Conservation (phyloP, 108 stramenopile species). For the Nitzschia inconspicua region DNA sequence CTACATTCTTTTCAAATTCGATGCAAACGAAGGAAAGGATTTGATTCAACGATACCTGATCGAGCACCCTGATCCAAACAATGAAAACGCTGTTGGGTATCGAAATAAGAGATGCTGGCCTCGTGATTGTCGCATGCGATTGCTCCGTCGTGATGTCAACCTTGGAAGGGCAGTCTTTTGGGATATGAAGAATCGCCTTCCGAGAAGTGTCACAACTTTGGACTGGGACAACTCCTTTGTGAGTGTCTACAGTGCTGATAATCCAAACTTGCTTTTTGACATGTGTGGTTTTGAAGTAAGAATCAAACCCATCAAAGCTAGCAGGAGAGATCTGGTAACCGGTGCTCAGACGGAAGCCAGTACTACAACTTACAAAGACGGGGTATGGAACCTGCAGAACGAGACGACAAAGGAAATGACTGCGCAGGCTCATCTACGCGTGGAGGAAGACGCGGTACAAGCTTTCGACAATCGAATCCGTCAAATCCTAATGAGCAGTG, state of each 20-base stretch:
- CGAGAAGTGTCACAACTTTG: constrained; percentile 92
- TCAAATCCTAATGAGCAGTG: constrained; percentile 98
- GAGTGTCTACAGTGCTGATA: constrained; percentile 97
- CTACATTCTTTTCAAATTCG: constrained; percentile 95
- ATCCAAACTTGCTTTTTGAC: constrained; percentile 98
- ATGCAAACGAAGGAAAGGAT: constrained; percentile 92
- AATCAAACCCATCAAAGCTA: constrained; percentile 89
- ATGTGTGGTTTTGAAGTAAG: constrained; percentile 99
- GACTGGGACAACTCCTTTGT: constrained; percentile 99
- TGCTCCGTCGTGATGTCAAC: constrained; percentile 98
- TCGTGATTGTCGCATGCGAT: constrained; percentile 96
- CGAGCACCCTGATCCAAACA: constrained; percentile 99
- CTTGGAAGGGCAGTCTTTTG: constrained; percentile 97
- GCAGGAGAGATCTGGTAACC: constrained; percentile 55
- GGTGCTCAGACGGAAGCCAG: constrained; percentile 18
- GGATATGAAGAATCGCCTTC: constrained; percentile 99
- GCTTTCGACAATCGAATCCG: constrained; percentile 98
- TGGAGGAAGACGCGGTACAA: constrained; percentile 90
- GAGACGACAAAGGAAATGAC: constrained; percentile 99
- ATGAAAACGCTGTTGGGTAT: constrained; percentile 99
- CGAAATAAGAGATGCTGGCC: constrained; percentile 99
- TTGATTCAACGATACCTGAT: constrained; percentile 98
- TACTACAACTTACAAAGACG: constrained; percentile 87
- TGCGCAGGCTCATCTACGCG: constrained; percentile 93
- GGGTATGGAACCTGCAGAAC: constrained; percentile 99